A percentile compares a stretch with the other conserved stretches of the same genome.
phyloP scores from a whole-genome alignment of 2,329 filamentous ascomycete species.

The Ceratocystis cubensis region DNA sequence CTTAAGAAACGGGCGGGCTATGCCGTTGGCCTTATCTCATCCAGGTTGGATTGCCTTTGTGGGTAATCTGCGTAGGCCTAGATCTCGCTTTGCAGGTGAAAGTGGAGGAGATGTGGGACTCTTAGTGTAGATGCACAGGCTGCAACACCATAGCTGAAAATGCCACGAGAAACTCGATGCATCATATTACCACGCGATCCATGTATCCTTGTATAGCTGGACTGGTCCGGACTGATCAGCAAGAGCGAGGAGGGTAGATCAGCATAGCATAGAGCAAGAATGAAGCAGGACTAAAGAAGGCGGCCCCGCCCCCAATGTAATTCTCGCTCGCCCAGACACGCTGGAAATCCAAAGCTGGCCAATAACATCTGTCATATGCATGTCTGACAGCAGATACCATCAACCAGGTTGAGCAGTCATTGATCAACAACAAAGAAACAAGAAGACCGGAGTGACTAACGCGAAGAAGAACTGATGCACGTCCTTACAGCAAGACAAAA shows the following conservation, averaged over 20 bases:
- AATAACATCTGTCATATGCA: background rate
- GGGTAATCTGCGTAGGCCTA: background rate
- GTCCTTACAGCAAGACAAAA: background rate
- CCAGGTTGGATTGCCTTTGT: background rate
- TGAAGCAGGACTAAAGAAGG: background rate
- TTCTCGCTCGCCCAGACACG: background rate
- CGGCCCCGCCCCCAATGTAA: background rate
- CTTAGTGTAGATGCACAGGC: background rate
- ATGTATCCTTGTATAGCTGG: background rate
- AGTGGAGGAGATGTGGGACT: background rate
- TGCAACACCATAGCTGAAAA: background rate
- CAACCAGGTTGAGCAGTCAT: background rate
- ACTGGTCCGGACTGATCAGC: background rate
- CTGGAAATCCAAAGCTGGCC: background rate
- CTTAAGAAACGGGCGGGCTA: background rate
- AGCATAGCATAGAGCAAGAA: background rate
- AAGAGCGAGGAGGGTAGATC: background rate
- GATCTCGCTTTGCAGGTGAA: background rate
- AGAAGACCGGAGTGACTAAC: background rate
- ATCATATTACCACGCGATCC: constrained; percentile 7
- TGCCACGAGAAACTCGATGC: background rate
- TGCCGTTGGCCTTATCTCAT: background rate
- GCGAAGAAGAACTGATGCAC: background rate
- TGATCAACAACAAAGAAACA: background rate
- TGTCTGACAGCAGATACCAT: constrained; percentile 1